Evolutionary conservation across 176 grass and related monocot genomes (phyloP), one percentile per base, ranked within the genome.

Genomic region (Tillandsia leiboldiana): DNA sequence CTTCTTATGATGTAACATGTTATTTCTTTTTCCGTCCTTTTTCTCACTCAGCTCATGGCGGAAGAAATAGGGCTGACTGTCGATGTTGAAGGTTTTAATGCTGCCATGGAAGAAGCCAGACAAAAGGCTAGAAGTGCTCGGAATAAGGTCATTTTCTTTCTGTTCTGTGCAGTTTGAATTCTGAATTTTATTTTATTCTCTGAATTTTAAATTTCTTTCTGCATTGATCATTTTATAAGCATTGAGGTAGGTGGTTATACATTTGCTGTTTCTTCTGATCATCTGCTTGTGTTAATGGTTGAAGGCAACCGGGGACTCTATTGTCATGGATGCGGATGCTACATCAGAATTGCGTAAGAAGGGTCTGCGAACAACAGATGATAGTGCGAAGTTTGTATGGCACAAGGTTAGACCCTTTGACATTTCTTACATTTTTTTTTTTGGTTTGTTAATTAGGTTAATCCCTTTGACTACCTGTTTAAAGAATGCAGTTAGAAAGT

Each of bases 71-170:
- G 84, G 14, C 48, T 96, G 15, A 73, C 77, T 28, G 93, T 96
- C 10, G 89, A 92, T 79, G 75, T 87, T 57, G 82, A 96, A 47
- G 89, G 93, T 69, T 96, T 96, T 66, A 87, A 79, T 79, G 47
- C 49, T 81, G 78, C 79, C 18, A 90, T 92, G 93, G 86, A 92
- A 81, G 93, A 96, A 90, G 89, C 88, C 2, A 90, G 93, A 59
- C 73, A 89, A 76, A 96, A 85, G 62, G 93, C 93, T 76, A 92
- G 86, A 79, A 90, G 81, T 85, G 93, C 93, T 73, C 79, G 89
- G 1, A 79, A 69, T 73, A 96, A 96, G 83, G 93, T 96, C 48
- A 5, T 17, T 54, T 63, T 72, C 66, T 8, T 64, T 71, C 26
- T 59, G 14, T 22, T 7, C 56, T 9, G 15, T 20, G 10, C 17